Percentiles rank a stretch among this genome's conserved stretches.
Conservation (phyloP, 768 basidiomycete species). For the Tricholoma matsutake region DNA sequence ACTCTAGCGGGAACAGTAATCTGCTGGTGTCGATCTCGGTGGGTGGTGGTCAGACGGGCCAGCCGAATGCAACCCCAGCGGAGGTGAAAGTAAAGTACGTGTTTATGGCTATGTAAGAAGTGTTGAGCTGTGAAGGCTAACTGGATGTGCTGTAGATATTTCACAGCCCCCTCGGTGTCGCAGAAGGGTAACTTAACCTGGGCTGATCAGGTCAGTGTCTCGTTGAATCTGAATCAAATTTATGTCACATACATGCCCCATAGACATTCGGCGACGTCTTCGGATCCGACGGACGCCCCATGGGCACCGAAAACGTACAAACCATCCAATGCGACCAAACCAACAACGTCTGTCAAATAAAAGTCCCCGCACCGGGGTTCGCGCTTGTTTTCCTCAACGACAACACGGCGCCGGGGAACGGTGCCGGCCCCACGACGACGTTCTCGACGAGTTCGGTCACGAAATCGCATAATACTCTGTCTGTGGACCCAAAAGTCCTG, state of each 20-base stretch:
- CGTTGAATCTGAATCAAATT: too few species aligned
- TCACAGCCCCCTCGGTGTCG: constrained; percentile 43
- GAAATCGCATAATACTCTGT: constrained; percentile 44
- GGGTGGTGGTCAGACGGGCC: constrained; percentile 35
- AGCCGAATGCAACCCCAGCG: constrained; percentile 35
- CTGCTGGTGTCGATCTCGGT: constrained; percentile 49
- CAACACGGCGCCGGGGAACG: constrained; percentile 32
- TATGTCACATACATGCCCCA: background rate
- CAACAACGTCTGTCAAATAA: constrained; percentile 50
- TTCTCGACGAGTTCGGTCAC: constrained; percentile 53
- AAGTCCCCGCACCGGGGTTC: constrained; percentile 65
- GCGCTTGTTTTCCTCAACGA: constrained; percentile 67
- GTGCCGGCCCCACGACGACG: constrained; percentile 35
- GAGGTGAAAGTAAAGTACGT: constrained; percentile 52
- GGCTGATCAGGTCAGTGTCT: constrained; percentile 50
- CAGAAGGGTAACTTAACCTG: constrained; percentile 59
- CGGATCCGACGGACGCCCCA: constrained; percentile 61
- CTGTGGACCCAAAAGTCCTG: constrained; percentile 47
- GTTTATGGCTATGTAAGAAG: background rate
- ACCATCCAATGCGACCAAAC: constrained; percentile 55
- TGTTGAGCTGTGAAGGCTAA: too few species aligned
- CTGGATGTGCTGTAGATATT: constrained; percentile 41
- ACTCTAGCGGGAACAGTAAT: constrained; percentile 51
- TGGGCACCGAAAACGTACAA: constrained; percentile 47
- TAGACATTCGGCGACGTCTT: constrained; percentile 60